Percentiles rank a stretch among this genome's conserved stretches.
Evolutionary conservation across 495 filamentous ascomycete genomes (phyloP).

Genomic region (Mytilinidion resinicola): DNA sequence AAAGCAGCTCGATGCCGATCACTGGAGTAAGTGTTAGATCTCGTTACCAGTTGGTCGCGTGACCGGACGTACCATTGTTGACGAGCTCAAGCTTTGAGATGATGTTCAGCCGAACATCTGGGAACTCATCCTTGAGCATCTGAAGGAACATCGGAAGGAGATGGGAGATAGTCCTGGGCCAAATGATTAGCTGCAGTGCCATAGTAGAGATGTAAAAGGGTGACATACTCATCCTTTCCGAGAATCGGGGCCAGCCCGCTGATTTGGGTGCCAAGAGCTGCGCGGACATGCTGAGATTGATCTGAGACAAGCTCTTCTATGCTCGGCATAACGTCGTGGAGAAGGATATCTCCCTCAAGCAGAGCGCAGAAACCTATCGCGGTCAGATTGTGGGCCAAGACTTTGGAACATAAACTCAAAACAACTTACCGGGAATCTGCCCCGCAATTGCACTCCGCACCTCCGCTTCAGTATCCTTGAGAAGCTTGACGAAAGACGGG

Average conservation of each 20-base stretch:
- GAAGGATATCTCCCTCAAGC: slow-evolving; percentile 76
- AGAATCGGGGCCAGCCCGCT: slow-evolving; percentile 94
- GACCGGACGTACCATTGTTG: slow-evolving; percentile 67
- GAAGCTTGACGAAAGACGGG: slow-evolving; percentile 91
- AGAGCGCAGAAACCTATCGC: slow-evolving; percentile 77
- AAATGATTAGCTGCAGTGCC: slow-evolving; percentile 13
- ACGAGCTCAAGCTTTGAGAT: slow-evolving; percentile 97
- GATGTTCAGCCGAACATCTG: slow-evolving; percentile 94
- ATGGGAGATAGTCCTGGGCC: slow-evolving; percentile 77
- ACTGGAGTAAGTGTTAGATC: slow-evolving; percentile 45
- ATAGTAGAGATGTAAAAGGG: slow-evolving; percentile 8
- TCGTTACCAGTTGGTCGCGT: neutral
- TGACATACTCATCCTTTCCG: slow-evolving; percentile 87
- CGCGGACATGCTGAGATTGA: slow-evolving; percentile 91
- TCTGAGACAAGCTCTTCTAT: slow-evolving; percentile 95
- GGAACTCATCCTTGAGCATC: slow-evolving; percentile 99
- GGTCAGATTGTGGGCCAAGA: slow-evolving; percentile 23
- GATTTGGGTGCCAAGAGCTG: slow-evolving; percentile 92
- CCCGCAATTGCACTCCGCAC: slow-evolving; percentile 95
- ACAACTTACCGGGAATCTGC: slow-evolving; percentile 75
- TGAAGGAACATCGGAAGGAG: slow-evolving; percentile 98
- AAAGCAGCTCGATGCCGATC: slow-evolving; percentile 94
- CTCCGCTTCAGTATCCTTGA: slow-evolving; percentile 96
- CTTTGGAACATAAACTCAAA: neutral
- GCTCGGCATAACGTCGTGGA: slow-evolving; percentile 94